Evolutionary conservation across 768 basidiomycete species (phyloP).

Genomic region (Coprinellus micaceus): DNA sequence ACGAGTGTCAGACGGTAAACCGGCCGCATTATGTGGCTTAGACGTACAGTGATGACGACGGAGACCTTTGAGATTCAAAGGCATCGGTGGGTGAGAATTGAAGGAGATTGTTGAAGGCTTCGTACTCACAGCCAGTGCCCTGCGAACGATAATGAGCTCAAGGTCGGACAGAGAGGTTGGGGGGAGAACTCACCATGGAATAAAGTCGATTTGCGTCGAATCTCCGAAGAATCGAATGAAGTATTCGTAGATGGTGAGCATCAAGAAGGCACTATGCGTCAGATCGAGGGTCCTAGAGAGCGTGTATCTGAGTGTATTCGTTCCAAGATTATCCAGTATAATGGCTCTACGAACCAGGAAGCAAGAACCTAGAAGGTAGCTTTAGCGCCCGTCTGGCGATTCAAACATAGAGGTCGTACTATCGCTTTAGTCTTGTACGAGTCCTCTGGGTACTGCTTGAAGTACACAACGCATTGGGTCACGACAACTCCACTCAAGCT

Average conservation of each 20-base stretch:
- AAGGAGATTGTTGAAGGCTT: not conserved
- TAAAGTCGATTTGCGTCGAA: slow-evolving; percentile 31
- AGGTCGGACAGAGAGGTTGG: not conserved
- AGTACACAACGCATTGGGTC: slow-evolving; percentile 38
- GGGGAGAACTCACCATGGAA: slow-evolving; percentile 37
- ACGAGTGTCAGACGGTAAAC: not conserved
- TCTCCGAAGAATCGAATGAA: slow-evolving; percentile 44
- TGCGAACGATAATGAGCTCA: slow-evolving; percentile 9
- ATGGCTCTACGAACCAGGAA: slow-evolving; percentile 5
- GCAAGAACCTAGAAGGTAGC: slow-evolving; percentile 5
- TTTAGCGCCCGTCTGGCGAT: not conserved
- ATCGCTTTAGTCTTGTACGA: slow-evolving; percentile 25
- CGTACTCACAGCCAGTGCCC: slow-evolving; percentile 36
- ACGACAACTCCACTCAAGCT: slow-evolving; percentile 42
- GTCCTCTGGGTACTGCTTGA: slow-evolving; percentile 35
- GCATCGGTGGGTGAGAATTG: not conserved
- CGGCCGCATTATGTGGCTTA: not conserved
- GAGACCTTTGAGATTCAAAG: slow-evolving; percentile 25
- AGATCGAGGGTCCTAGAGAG: slow-evolving; percentile 30
- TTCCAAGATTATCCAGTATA: not conserved
- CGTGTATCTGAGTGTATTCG: not conserved
- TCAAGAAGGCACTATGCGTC: slow-evolving; percentile 38
- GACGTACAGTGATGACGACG: slow-evolving; percentile 32
- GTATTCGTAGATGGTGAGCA: slow-evolving; percentile 38
- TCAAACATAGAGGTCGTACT: slow-evolving; percentile 21